Conservation (phyloP, 2,329 filamentous ascomycete species). For the Ascochyta rabiei region DNA sequence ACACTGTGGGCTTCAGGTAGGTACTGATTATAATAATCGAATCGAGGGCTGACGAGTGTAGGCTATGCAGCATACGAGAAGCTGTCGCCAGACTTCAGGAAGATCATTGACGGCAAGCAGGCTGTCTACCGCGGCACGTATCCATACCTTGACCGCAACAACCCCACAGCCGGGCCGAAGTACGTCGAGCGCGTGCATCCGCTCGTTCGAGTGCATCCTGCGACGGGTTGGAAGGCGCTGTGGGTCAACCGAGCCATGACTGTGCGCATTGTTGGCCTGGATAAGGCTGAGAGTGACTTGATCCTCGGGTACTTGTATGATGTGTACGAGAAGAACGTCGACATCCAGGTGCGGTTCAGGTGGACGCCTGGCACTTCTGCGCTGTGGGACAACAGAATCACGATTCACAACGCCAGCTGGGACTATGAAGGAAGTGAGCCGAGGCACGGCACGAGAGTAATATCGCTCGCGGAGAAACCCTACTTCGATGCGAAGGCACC, state of each 20-base stretch:
- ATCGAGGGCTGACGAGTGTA: constrained; percentile 33
- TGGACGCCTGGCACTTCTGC: constrained; percentile 72
- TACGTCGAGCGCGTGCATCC: constrained; percentile 72
- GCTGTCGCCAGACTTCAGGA: constrained; percentile 71
- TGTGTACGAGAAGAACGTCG: constrained; percentile 71
- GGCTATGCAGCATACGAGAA: constrained; percentile 75
- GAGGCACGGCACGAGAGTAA: constrained; percentile 74
- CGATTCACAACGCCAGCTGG: constrained; percentile 76
- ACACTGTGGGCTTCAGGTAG: constrained; percentile 69
- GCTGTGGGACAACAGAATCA: constrained; percentile 76
- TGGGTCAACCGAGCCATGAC: constrained; percentile 77
- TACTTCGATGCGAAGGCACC: constrained; percentile 69
- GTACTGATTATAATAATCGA: neutral
- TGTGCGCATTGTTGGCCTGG: constrained; percentile 69
- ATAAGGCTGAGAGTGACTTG: constrained; percentile 70
- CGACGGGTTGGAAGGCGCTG: constrained; percentile 75
- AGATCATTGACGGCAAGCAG: constrained; percentile 69
- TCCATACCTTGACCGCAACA: constrained; percentile 68
- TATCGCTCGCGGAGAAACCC: constrained; percentile 72
- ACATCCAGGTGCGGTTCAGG: constrained; percentile 74
- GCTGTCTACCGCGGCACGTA: constrained; percentile 72
- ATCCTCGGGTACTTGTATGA: constrained; percentile 71
- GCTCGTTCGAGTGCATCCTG: constrained; percentile 72
- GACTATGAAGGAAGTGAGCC: constrained; percentile 72
- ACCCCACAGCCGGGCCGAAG: constrained; percentile 67